Conservation (phyloP, 1,284 basidiomycete species). For the Waitea zeae region DNA sequence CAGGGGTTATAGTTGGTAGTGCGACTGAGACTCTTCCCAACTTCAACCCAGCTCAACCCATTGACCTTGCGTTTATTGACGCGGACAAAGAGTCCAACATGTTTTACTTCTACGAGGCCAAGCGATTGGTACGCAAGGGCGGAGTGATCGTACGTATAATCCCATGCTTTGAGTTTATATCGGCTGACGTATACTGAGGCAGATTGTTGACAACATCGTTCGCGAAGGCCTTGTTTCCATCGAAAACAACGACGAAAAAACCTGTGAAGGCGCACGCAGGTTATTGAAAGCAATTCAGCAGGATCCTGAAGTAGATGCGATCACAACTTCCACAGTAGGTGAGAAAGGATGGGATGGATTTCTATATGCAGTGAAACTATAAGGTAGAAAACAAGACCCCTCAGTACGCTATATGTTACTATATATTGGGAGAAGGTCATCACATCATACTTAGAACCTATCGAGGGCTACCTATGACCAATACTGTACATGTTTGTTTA, state of each 20-base stretch:
- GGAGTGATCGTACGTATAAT: constrained; percentile 30
- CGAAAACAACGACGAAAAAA: constrained; percentile 15
- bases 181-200: neutral
- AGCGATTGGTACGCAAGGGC: constrained; percentile 31
- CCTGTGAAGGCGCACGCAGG: constrained; percentile 27
- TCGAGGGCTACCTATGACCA: no score
- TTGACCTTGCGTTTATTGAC: constrained; percentile 46
- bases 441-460: no score
- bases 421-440: no score
- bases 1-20: constrained; percentile 30
- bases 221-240: constrained; percentile 29
- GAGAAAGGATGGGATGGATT: constrained; percentile 50
- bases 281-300: constrained; percentile 29
- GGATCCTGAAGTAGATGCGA: constrained; percentile 38
- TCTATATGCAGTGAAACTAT: constrained; percentile 33
- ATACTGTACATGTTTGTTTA: no score
- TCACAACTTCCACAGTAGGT: constrained; percentile 39
- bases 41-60: constrained; percentile 23
- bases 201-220: constrained; percentile 51
- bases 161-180: neutral
- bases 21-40: constrained; percentile 26
- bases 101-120: constrained; percentile 34
- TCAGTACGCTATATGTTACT: no score
- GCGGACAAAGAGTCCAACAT: constrained; percentile 36
- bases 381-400: no score